phyloP scores from a whole-genome alignment of 257 asterid species.

The Petrea volubilis region DNA sequence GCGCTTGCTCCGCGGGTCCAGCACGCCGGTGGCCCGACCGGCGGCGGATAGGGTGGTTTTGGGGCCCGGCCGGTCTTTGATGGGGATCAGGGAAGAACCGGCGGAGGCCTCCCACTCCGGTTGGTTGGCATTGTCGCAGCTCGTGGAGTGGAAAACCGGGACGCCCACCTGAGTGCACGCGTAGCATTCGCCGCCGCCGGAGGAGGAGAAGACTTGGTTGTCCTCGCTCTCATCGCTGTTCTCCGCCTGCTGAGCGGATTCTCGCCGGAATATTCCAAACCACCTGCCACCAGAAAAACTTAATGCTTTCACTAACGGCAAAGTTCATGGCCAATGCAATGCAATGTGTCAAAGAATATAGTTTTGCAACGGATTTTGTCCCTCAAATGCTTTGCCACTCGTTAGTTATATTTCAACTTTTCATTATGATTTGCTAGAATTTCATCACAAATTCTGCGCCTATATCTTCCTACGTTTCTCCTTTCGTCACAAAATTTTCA shows the following conservation, averaged over 20 bases:
- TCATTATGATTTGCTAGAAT: too few species aligned
- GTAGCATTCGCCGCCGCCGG: conserved; percentile 61
- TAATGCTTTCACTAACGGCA: too few species aligned
- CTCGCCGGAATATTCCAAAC: conserved; percentile 61
- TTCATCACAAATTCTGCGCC: too few species aligned
- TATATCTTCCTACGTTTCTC: too few species aligned
- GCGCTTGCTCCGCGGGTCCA: conserved; percentile 86
- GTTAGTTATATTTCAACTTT: too few species aligned
- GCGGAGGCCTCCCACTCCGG: conserved; percentile 97
- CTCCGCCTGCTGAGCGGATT: conserved; percentile 40
- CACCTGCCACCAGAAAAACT: too few species aligned
- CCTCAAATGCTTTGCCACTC: too few species aligned
- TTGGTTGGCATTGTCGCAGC: conserved; percentile 80
- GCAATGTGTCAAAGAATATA: too few species aligned
- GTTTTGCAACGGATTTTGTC: too few species aligned
- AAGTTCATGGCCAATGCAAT: too few species aligned
- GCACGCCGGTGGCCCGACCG: conserved; percentile 36
- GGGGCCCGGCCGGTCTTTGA: conserved; percentile 41
- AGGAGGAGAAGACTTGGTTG: conserved; percentile 25
- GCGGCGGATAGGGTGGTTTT: conserved; percentile 26
- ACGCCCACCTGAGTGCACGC: conserved; percentile 86
- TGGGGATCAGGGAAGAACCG: conserved; percentile 80
- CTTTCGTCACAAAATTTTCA: too few species aligned
- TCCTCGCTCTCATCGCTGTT: conserved; percentile 37
- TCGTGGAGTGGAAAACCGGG: conserved; percentile 93